phyloP scores from a whole-genome alignment of 345 rosid genomes.

The Sonneratia alba region DNA sequence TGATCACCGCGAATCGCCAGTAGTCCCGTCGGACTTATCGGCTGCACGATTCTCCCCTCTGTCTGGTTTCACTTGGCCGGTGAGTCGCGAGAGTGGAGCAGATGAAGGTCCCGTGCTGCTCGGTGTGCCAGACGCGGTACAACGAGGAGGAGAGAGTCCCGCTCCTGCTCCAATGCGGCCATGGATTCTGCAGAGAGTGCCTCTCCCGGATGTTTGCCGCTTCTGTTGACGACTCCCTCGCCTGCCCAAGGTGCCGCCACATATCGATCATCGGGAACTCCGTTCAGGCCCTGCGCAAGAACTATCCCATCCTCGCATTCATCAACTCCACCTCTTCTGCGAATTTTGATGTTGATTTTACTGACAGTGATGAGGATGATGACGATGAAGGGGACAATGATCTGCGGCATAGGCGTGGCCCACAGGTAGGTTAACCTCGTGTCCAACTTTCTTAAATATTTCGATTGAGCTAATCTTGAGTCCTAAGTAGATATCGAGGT shows the following conservation, averaged over 20 bases:
- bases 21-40: not conserved
- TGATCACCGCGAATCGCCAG: constrained; percentile 2
- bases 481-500: not conserved
- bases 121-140: constrained; percentile 86
- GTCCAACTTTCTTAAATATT: not conserved
- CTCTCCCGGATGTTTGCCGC: constrained; percentile 78
- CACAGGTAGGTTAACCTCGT: not conserved
- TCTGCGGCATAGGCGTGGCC: constrained; percentile 20
- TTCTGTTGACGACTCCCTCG: constrained; percentile 60
- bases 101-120: constrained; percentile 80
- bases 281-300: constrained; percentile 72
- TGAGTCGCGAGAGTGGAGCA: not conserved
- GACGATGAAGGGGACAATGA: constrained; percentile 19
- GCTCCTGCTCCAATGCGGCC: constrained; percentile 85
- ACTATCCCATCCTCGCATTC: constrained; percentile 70
- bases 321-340: constrained; percentile 40
- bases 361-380: constrained; percentile 58
- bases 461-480: not conserved
- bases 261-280: constrained; percentile 89
- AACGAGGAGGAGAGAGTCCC: constrained; percentile 91
- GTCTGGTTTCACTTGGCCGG: not conserved
- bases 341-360: constrained; percentile 58
- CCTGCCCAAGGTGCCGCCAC: constrained; percentile 92
- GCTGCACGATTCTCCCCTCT: not conserved
- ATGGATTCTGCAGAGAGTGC: constrained; percentile 90